Percentiles rank a stretch among this genome's conserved stretches.
These are phyloP conservation scores for Fusarium sp. DNA, from an alignment of 2,329 filamentous ascomycete species.

Conservation along the genomic window DNA sequence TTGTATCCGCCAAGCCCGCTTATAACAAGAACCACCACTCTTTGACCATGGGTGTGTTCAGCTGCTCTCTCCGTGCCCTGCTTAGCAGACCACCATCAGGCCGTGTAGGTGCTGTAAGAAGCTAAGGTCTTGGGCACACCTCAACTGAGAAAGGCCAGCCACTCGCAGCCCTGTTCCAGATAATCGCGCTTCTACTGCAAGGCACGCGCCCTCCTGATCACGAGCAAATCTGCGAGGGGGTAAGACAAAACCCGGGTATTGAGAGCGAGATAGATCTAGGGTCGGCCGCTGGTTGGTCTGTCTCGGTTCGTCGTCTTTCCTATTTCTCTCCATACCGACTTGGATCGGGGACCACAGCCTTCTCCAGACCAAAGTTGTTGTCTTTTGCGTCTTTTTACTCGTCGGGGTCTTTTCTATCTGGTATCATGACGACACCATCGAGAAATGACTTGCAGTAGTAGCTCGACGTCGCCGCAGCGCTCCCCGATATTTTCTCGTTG, in stretches of 20 bases:
- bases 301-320: background rate
- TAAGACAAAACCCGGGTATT: conserved; percentile 2
- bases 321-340: conserved; percentile 5
- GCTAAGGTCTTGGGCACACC: conserved; percentile 21
- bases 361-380: conserved; percentile 12
- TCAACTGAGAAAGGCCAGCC: conserved; percentile 29
- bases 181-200: conserved; percentile 35
- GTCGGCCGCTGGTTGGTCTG: conserved; percentile 31
- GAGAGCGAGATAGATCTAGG: conserved; percentile 4
- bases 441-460: conserved; percentile 40
- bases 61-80: background rate
- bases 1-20: conserved; percentile 2
- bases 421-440: conserved; percentile 21
- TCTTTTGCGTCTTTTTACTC: conserved; percentile 8
- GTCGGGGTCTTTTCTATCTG: conserved; percentile 12
- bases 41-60: background rate
- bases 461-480: conserved; percentile 16
- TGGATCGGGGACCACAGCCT: conserved; percentile 9
- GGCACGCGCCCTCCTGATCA: conserved; percentile 31
- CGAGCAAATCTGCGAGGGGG: conserved; percentile 27
- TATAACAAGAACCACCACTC: conserved; percentile 5
- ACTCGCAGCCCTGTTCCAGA: conserved; percentile 4
- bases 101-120: conserved; percentile 1
- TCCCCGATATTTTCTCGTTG: conserved; percentile 3
- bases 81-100: background rate